phyloP scores from a whole-genome alignment of 2,329 filamentous ascomycete species.

The Cryphonectria nitschkei region DNA sequence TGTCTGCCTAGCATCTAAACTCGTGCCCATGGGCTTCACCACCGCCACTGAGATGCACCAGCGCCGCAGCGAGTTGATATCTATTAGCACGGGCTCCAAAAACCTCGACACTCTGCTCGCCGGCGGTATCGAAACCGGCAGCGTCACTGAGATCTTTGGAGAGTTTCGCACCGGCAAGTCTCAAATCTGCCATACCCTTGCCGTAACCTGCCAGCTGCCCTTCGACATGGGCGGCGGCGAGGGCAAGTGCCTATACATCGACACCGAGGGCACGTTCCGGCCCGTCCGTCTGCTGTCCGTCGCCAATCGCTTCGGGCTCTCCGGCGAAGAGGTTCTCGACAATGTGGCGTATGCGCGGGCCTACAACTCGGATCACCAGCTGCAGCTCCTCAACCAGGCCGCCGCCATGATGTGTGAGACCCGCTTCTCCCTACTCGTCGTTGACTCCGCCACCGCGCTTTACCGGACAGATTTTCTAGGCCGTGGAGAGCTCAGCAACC shows the following conservation, averaged over 20 bases:
- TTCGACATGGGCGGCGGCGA: constrained; percentile 99
- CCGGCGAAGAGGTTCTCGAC: constrained; percentile 95
- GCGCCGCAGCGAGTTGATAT: constrained; percentile 93
- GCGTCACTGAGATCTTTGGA: constrained; percentile 96
- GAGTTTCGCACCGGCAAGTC: constrained; percentile 98
- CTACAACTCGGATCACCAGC: constrained; percentile 97
- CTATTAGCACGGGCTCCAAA: constrained; percentile 97
- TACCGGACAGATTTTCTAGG: constrained; percentile 97
- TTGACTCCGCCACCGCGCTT: constrained; percentile 92
- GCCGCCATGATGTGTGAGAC: constrained; percentile 99
- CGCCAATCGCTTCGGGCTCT: constrained; percentile 90
- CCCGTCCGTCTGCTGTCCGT: constrained; percentile 90
- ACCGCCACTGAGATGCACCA: constrained; percentile 99
- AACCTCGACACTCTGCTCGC: constrained; percentile 93
- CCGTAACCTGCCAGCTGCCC: constrained; percentile 94
- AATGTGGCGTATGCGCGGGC: constrained; percentile 98
- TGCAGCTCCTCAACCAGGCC: constrained; percentile 92
- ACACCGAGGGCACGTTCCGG: constrained; percentile 96
- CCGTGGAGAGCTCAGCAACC: constrained; percentile 92
- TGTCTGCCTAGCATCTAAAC: constrained; percentile 72
- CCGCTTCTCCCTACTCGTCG: constrained; percentile 90
- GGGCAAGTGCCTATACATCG: constrained; percentile 97
- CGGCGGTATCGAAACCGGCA: constrained; percentile 94
- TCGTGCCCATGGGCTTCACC: constrained; percentile 98
- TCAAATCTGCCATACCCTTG: constrained; percentile 98